These are phyloP conservation scores for Tuber calosporum DNA, from an alignment of 495 filamentous ascomycete genomes.

Conservation along the genomic window DNA sequence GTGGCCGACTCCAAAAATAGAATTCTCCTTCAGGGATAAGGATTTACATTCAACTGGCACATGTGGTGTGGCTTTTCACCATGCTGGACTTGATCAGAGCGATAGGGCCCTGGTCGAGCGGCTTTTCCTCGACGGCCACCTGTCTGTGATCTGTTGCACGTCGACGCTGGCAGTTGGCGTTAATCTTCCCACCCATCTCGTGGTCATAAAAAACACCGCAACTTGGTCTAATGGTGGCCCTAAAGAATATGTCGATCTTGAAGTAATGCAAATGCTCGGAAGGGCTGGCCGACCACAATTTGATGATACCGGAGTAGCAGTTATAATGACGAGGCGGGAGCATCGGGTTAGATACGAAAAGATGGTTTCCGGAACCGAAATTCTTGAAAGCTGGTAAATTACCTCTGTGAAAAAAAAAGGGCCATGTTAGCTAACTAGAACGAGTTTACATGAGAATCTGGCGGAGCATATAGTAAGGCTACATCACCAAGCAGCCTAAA, in stretches of 20 bases:
- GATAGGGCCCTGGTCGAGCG: conserved; percentile 69
- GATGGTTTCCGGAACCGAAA: conserved; percentile 74
- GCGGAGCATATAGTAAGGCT: conserved; percentile 66
- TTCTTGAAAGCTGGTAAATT: conserved; percentile 66
- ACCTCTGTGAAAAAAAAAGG: background rate
- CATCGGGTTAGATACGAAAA: conserved; percentile 68
- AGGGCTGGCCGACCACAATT: conserved; percentile 91
- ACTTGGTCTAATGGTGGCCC: conserved; percentile 58
- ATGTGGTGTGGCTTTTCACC: conserved; percentile 85
- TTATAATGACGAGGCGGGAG: conserved; percentile 71
- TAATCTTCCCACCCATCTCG: conserved; percentile 87
- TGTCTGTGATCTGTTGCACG: conserved; percentile 90
- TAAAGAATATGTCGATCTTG: conserved; percentile 80
- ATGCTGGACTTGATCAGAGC: conserved; percentile 68
- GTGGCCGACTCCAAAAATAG: conserved; percentile 60
- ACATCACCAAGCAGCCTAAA: background rate
- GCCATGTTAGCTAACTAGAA: conserved; percentile 15
- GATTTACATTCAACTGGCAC: conserved; percentile 59
- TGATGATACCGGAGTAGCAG: conserved; percentile 71
- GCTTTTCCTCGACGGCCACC: conserved; percentile 63
- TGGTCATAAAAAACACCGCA: conserved; percentile 85
- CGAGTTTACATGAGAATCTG: conserved; percentile 70
- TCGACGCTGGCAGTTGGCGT: conserved; percentile 89
- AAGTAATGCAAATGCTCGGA: conserved; percentile 98
- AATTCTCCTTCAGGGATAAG: conserved; percentile 53